Evolutionary conservation across 2,329 filamentous ascomycete species (phyloP).

Genomic region (Botryosphaeria dothidea): DNA sequence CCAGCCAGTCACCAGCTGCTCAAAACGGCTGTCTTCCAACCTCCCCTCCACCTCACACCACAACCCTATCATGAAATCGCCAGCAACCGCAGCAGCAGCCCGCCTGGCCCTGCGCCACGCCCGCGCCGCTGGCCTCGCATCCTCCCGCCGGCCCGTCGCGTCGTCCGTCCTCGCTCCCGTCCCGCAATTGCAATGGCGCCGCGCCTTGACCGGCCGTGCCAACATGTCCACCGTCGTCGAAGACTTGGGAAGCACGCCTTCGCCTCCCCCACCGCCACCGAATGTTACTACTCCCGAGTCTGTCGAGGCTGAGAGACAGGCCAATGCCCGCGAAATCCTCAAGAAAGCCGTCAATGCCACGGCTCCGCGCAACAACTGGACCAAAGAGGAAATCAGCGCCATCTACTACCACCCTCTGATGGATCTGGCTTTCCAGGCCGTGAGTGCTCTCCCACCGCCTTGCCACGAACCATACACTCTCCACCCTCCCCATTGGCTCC

Average conservation of each 20-base stretch:
- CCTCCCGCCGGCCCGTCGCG: background rate
- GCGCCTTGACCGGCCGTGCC: slow-evolving; percentile 4
- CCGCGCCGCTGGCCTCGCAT: background rate
- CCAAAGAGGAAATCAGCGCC: slow-evolving; percentile 74
- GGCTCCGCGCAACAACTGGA: slow-evolving; percentile 72
- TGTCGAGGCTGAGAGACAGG: slow-evolving; percentile 8
- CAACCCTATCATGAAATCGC: background rate
- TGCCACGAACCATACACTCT: background rate
- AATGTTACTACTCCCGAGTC: background rate
- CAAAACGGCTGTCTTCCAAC: background rate
- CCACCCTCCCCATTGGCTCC: background rate
- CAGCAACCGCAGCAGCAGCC: background rate
- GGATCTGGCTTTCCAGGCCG: slow-evolving; percentile 74
- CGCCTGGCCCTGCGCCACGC: background rate
- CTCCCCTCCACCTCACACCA: background rate
- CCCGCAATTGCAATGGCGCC: background rate
- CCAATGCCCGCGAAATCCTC: slow-evolving; percentile 29
- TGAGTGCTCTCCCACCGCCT: slow-evolving; percentile 42
- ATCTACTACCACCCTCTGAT: slow-evolving; percentile 82
- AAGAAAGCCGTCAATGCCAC: slow-evolving; percentile 60
- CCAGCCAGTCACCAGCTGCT: background rate
- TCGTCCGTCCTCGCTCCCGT: background rate
- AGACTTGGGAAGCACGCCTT: slow-evolving; percentile 2
- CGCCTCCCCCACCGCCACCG: slow-evolving; percentile 10
- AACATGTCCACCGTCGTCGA: slow-evolving; percentile 19